Conservation (phyloP, 1,284 basidiomycete genomes). For the Ganoderma resinaceum region DNA sequence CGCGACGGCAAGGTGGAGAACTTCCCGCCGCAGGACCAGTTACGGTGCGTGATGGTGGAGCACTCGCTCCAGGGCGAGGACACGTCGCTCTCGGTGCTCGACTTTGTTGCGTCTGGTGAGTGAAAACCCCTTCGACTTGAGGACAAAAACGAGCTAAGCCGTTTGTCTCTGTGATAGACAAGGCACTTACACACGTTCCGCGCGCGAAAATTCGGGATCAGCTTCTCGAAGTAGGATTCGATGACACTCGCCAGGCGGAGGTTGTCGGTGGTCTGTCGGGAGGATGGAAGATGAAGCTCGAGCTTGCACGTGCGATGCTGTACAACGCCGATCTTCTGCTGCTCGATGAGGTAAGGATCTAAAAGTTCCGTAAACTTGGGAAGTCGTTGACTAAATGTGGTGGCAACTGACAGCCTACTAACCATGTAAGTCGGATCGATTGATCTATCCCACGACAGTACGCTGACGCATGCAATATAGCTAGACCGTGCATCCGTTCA, state of each 20-base stretch:
- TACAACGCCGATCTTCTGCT: conserved; percentile 95
- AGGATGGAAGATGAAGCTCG: conserved; percentile 99
- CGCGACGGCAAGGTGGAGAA: conserved; percentile 96
- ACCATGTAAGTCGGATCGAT: conserved; percentile 72
- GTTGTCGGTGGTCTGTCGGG: conserved; percentile 92
- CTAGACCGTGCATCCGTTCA: conserved; percentile 90
- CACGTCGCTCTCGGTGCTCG: conserved; percentile 79
- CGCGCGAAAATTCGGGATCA: conserved; percentile 80
- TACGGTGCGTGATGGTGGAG: conserved; percentile 95
- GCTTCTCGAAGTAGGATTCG: conserved; percentile 90
- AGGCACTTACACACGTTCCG: conserved; percentile 62
- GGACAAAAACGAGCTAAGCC: neutral
- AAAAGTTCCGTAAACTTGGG: conserved; percentile 7
- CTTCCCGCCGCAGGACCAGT: conserved; percentile 89
- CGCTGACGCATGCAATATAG: conserved; percentile 46
- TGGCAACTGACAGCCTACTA: conserved; percentile 75
- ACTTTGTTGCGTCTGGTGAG: conserved; percentile 87
- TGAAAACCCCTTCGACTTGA: conserved; percentile 14
- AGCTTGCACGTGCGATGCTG: conserved; percentile 92
- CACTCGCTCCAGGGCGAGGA: conserved; percentile 96
- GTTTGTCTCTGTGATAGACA: conserved; percentile 49
- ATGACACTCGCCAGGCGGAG: conserved; percentile 86
- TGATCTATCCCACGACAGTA: conserved; percentile 16
- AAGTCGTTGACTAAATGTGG: conserved; percentile 20
- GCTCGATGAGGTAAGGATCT: conserved; percentile 74